These are phyloP conservation scores for Saccharomyces uvarum DNA, from an alignment of 1,139 yeast genomes.

Conservation along the genomic window DNA sequence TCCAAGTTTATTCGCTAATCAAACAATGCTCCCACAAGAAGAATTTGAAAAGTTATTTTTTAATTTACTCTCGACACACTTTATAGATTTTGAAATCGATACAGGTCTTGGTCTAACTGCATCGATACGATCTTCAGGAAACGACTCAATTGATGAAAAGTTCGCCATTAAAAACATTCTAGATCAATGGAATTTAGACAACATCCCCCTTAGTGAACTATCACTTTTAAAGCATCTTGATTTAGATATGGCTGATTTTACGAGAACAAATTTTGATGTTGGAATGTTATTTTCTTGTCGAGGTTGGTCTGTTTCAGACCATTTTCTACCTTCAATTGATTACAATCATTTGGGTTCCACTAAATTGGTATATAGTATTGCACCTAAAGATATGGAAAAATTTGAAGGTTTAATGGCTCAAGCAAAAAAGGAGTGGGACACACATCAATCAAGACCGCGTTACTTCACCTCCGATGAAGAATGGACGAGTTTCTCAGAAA, in stretches of 20 bases:
- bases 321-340: conserved; percentile 57
- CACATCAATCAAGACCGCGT: conserved; percentile 11
- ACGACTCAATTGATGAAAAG: conserved; percentile 24
- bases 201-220: conserved; percentile 50
- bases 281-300: conserved; percentile 67
- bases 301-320: conserved; percentile 74
- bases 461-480: conserved; percentile 6
- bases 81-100: conserved; percentile 40
- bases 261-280: conserved; percentile 44
- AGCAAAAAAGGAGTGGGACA: conserved; percentile 18
- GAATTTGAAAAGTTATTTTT: conserved; percentile 44
- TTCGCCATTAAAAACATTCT: conserved; percentile 12
- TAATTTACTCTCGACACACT: conserved; percentile 36
- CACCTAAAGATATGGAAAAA: conserved; percentile 56
- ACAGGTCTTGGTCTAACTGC: conserved; percentile 43
- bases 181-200: conserved; percentile 64
- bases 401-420: conserved; percentile 45
- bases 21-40: conserved; percentile 12
- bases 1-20: conserved; percentile 1
- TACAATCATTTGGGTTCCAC: conserved; percentile 65
- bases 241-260: conserved; percentile 38
- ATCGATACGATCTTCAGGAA: conserved; percentile 18
- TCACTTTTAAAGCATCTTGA: conserved; percentile 43
- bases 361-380: conserved; percentile 74
- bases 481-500: conserved; percentile 7